A percentile compares a stretch with the other conserved stretches of the same genome.
Evolutionary conservation across 2,329 filamentous ascomycete species (phyloP).

Genomic region (Helotiales sp.): DNA sequence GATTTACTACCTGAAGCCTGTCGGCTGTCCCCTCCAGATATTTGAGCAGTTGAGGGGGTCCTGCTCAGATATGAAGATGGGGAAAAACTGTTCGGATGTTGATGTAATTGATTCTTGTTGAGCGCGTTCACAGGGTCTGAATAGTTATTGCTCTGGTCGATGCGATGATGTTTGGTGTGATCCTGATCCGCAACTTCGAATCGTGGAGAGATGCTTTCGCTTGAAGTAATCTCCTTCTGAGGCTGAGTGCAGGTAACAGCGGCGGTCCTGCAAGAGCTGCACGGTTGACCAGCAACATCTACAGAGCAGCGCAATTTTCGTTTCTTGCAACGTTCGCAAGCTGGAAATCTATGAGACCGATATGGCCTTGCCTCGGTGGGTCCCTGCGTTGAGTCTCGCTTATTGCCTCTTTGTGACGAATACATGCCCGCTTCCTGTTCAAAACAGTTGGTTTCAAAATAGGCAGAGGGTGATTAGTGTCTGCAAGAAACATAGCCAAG

Average conservation of each 20-base stretch:
- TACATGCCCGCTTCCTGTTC: background rate
- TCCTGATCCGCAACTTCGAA: background rate
- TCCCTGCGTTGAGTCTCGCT: background rate
- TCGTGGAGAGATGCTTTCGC: background rate
- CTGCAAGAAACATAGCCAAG: no score
- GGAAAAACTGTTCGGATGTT: background rate
- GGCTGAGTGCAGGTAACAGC: background rate
- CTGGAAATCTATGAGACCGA: slow-evolving; percentile 60
- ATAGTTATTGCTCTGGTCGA: background rate
- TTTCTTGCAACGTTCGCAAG: slow-evolving; percentile 59
- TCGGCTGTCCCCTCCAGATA: background rate
- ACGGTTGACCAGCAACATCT: slow-evolving; percentile 51
- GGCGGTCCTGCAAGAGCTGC: slow-evolving; percentile 51
- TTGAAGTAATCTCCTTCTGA: background rate
- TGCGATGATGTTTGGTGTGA: background rate
- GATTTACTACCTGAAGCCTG: slow-evolving; percentile 10
- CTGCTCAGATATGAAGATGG: background rate
- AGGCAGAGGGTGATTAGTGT: background rate
- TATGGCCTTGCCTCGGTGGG: slow-evolving; percentile 47
- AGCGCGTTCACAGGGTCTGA: background rate
- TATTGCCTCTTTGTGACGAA: background rate
- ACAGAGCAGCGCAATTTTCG: slow-evolving; percentile 63
- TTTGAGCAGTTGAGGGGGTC: background rate
- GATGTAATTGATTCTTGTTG: background rate
- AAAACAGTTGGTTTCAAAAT: background rate